Evolutionary conservation across 768 basidiomycete genomes (phyloP).

Genomic region (Cystofilobasidium macerans): DNA sequence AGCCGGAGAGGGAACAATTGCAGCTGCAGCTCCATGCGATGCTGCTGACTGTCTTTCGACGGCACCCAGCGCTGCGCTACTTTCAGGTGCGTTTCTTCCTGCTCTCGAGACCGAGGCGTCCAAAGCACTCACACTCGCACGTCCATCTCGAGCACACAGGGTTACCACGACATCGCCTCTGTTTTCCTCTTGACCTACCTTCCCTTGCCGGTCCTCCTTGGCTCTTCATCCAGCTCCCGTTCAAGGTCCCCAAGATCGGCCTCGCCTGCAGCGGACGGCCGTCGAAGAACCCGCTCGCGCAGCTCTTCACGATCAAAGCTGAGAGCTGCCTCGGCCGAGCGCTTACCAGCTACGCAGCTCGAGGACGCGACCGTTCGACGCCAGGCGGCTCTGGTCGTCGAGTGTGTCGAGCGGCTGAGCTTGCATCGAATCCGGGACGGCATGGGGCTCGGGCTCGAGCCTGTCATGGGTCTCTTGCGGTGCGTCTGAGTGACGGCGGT

Average conservation of each 20-base stretch:
- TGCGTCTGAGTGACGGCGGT: constrained; percentile 29
- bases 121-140: too few relatives aligned
- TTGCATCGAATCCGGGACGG: constrained; percentile 71
- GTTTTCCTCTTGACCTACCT: constrained; percentile 47
- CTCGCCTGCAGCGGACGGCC: too few relatives aligned
- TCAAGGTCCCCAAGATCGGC: too few relatives aligned
- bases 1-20: constrained; percentile 39
- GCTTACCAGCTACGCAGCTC: too few relatives aligned
- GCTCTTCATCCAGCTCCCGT: too few relatives aligned
- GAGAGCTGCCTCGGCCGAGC: too few relatives aligned
- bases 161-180: constrained; percentile 84
- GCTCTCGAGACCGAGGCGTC: neutral
- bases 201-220: constrained; percentile 25
- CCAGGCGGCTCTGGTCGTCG: neutral
- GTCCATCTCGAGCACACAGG: too few relatives aligned
- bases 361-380: too few relatives aligned
- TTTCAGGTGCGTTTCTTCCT: constrained; percentile 52
- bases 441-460: constrained; percentile 75
- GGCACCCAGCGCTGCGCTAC: constrained; percentile 61
- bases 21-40: constrained; percentile 59
- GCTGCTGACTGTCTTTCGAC: constrained; percentile 63
- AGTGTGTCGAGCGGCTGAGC: constrained; percentile 55
- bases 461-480: constrained; percentile 71
- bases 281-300: too few relatives aligned
- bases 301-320: too few relatives aligned